Conservation (phyloP, 345 rosid species). For the Jatropha curcas region DNA sequence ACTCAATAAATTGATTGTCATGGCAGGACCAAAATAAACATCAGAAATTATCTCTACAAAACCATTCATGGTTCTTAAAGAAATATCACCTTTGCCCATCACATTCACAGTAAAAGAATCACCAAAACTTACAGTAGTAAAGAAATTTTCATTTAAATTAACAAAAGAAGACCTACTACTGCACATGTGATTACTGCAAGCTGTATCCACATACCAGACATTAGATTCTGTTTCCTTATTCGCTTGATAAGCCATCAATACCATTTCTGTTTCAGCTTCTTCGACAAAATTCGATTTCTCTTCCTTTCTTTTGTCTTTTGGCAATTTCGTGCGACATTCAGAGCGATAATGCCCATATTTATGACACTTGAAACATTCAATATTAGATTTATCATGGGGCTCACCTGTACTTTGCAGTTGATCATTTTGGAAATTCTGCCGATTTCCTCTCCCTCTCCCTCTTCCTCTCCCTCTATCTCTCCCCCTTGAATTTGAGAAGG, state of each 20-base stretch:
- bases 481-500: neutral
- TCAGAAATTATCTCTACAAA: neutral
- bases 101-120: neutral
- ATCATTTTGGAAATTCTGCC: no score
- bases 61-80: neutral
- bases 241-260: neutral
- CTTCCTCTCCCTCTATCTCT: no score
- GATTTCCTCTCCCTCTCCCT: neutral
- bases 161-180: neutral
- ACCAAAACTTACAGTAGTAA: neutral
- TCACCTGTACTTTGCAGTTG: neutral
- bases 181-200: slow-evolving; percentile 6
- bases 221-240: neutral
- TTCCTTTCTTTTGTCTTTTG: neutral
- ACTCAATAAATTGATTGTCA: neutral
- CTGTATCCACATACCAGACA: slow-evolving; percentile 7
- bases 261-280: neutral
- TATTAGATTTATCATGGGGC: neutral
- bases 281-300: slow-evolving; percentile 10
- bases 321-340: slow-evolving; percentile 4
- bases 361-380: slow-evolving; percentile 9
- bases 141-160: neutral
- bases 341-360: neutral
- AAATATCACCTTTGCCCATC: neutral
- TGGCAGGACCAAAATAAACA: neutral